phyloP scores from a whole-genome alignment of 106 monocot genomes.

The Cymbidium sinense region DNA sequence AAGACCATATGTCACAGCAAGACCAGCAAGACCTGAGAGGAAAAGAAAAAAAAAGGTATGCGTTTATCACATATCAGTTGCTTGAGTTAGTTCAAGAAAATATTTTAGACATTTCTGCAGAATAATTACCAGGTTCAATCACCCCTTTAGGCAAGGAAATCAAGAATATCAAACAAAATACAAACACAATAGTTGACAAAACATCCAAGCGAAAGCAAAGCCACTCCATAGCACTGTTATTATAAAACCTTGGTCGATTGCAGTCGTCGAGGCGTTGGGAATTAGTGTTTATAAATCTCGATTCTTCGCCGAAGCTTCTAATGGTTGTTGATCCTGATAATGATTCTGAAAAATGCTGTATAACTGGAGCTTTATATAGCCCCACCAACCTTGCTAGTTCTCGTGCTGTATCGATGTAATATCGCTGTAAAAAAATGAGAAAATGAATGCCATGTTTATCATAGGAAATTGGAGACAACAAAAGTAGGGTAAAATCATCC shows the following conservation, averaged over 20 bases:
- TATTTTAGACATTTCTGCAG: background rate
- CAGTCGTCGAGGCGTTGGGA: conserved; percentile 40
- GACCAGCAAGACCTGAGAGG: conserved; percentile 54
- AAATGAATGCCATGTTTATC: background rate
- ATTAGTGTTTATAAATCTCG: conserved; percentile 43
- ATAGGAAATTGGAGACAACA: background rate
- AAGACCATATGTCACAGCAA: conserved; percentile 87
- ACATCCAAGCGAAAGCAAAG: conserved; percentile 48
- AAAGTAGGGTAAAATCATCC: background rate
- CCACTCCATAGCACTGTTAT: conserved; percentile 53
- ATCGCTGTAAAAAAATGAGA: conserved; percentile 35
- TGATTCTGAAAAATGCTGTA: conserved; percentile 79
- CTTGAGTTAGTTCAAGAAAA: background rate
- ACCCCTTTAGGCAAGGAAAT: background rate
- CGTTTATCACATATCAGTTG: background rate
- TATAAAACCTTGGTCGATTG: conserved; percentile 64
- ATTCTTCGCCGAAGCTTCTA: conserved; percentile 59
- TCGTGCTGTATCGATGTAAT: conserved; percentile 63
- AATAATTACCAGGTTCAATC: background rate
- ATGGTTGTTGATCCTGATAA: conserved; percentile 59
- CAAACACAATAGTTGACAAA: conserved; percentile 37
- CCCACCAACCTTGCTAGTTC: conserved; percentile 62
- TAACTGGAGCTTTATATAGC: conserved; percentile 68
- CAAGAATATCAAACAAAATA: conserved; percentile 8
- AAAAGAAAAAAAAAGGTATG: background rate